Conservation (phyloP, 2,329 filamentous ascomycete genomes). For the Aureobasidium pullulans region DNA sequence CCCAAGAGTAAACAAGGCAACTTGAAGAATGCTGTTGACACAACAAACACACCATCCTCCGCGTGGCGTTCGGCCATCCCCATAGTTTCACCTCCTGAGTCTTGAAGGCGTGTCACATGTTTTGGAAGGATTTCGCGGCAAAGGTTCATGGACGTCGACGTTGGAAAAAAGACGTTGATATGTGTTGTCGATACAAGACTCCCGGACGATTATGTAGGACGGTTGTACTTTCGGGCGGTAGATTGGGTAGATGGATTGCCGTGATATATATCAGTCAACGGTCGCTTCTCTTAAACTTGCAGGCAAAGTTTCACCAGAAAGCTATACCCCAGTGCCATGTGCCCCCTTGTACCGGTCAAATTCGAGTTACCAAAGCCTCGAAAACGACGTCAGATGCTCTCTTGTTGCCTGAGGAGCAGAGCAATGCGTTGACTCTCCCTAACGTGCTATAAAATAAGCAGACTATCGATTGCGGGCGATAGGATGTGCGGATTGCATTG, state of each 20-base stretch:
- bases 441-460: neutral
- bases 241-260: constrained; percentile 7
- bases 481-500: constrained; percentile 1
- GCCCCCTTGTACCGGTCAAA: constrained; percentile 9
- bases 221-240: neutral
- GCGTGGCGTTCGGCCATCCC: neutral
- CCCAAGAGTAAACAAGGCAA: neutral
- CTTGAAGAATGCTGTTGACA: constrained; percentile 4
- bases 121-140: neutral
- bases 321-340: neutral
- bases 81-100: constrained; percentile 4
- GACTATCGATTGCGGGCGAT: constrained; percentile 5
- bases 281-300: neutral
- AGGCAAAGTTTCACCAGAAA: neutral
- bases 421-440: neutral
- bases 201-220: neutral
- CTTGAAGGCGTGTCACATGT: neutral
- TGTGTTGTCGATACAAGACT: neutral
- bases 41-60: constrained; percentile 7
- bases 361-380: constrained; percentile 2
- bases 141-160: neutral
- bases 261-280: constrained; percentile 8
- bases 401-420: neutral
- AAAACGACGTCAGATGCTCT: neutral
- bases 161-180: neutral